Evolutionary conservation across 768 basidiomycete species (phyloP), one percentile per base, ranked within the genome.

Genomic region (Omphalotus guepiniiformis): DNA sequence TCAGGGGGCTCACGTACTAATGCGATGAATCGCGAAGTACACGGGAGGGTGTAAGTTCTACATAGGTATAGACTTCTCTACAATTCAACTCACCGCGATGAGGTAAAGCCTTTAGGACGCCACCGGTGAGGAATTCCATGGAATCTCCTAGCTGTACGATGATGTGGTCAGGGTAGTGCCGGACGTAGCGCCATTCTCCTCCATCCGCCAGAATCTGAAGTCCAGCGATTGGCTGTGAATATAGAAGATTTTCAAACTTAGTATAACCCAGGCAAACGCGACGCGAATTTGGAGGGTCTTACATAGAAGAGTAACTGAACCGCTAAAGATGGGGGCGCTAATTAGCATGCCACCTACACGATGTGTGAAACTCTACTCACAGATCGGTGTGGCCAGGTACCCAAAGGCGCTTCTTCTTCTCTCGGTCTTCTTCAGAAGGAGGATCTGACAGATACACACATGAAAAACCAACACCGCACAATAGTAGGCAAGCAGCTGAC

Each of bases 141-240:
- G 42, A 49, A 35, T 53, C 52, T 32, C 52, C 52, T 8, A 53
- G 22, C 23, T 53, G 40, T n/a, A 53, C 49, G 23, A 53, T 47
- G 27, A 53, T 50, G n/a, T 53, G 52, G n/a, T 48, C 49, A 16
- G 52, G 49, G 40, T 50, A 50, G 35, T 53, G 52, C n/a, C 52
- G 49, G 38, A 50, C 40, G 39, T 50, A 53, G 21, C 39, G 42
- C 49, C 49, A 53, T 47, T 47, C 28, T 3, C 49, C 52, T 29
- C 36, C 30, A 25, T 42, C 32, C 27, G 39, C 41, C 34, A 50
- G 35, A n/a, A 53, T 27, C 42, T 53, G 52, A 28, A 53, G 36
- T 19, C 52, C 52, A 19, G 49, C 52, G 27, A 53, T 53, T 30
- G 52, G 49, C 22, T 53, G 52, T 6, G 52, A 53, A 41, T 53